A percentile compares a stretch with the other conserved stretches of the same genome.
Conservation (phyloP, 805 yeast genomes). For the Myxozyma kluyveri region DNA sequence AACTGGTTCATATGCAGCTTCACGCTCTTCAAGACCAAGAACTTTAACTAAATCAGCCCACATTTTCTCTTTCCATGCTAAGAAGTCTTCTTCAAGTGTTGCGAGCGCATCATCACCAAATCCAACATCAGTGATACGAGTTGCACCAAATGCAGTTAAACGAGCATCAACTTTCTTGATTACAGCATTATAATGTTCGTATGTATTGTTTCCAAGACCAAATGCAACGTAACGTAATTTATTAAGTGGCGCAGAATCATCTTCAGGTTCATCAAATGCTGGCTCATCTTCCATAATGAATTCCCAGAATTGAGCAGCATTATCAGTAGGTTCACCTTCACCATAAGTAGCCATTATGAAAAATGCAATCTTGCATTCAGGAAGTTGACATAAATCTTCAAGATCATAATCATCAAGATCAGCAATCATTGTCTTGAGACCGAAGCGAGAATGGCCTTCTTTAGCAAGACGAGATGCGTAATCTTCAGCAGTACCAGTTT, state of each 20-base stretch:
- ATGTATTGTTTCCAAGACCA: slow-evolving; percentile 93
- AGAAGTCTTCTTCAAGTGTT: slow-evolving; percentile 89
- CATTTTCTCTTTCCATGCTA: slow-evolving; percentile 84
- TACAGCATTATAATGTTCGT: slow-evolving; percentile 86
- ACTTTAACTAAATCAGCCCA: slow-evolving; percentile 63
- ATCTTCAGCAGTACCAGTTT: slow-evolving; percentile 98
- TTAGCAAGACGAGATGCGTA: slow-evolving; percentile 87
- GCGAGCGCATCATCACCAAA: slow-evolving; percentile 95
- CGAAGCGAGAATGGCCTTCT: slow-evolving; percentile 78
- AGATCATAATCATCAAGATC: slow-evolving; percentile 87
- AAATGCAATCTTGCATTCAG: slow-evolving; percentile 58
- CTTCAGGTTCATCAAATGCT: slow-evolving; percentile 43
- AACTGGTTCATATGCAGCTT: slow-evolving; percentile 73
- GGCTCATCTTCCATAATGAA: slow-evolving; percentile 56
- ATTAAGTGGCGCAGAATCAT: slow-evolving; percentile 42
- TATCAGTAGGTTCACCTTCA: slow-evolving; percentile 98
- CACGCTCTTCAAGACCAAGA: slow-evolving; percentile 73
- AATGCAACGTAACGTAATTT: slow-evolving; percentile 70
- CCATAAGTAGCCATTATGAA: slow-evolving; percentile 92
- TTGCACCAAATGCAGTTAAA: slow-evolving; percentile 64
- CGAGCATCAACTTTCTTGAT: slow-evolving; percentile 54
- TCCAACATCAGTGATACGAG: slow-evolving; percentile 71
- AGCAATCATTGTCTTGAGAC: slow-evolving; percentile 76
- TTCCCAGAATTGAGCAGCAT: slow-evolving; percentile 76
- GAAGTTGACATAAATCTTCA: slow-evolving; percentile 67